These are phyloP conservation scores for Chimonanthus praecox DNA, from an alignment of 164 flowering plant species.

Conservation along the genomic window DNA sequence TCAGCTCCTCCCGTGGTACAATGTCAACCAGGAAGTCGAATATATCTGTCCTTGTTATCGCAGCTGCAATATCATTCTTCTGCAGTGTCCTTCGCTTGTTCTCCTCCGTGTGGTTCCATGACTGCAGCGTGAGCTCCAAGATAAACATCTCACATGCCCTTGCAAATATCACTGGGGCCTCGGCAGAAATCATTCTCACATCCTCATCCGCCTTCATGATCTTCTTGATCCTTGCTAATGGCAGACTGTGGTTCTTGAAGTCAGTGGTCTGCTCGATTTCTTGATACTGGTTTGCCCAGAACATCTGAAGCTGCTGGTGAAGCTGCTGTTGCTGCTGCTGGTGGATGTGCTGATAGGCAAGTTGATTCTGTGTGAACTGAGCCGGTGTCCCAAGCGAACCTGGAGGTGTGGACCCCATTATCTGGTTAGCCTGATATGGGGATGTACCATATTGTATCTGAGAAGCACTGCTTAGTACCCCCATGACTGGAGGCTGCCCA, in stretches of 20 bases:
- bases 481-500: slow-evolving; percentile 27
- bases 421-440: slow-evolving; percentile 47
- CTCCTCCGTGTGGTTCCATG: slow-evolving; percentile 83
- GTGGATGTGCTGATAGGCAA: slow-evolving; percentile 65
- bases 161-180: slow-evolving; percentile 75
- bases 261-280: slow-evolving; percentile 67
- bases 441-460: slow-evolving; percentile 36
- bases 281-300: slow-evolving; percentile 60
- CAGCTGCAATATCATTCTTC: slow-evolving; percentile 82
- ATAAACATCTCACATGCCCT: slow-evolving; percentile 92
- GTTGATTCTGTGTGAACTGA: slow-evolving; percentile 52
- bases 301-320: slow-evolving; percentile 60
- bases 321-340: slow-evolving; percentile 65
- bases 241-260: slow-evolving; percentile 76
- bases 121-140: slow-evolving; percentile 61
- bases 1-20: slow-evolving; percentile 73
- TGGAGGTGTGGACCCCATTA: slow-evolving; percentile 37
- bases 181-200: slow-evolving; percentile 81
- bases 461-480: slow-evolving; percentile 33
- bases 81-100: slow-evolving; percentile 75
- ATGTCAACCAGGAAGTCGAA: slow-evolving; percentile 82
- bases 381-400: slow-evolving; percentile 34
- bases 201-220: slow-evolving; percentile 89
- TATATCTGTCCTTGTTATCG: slow-evolving; percentile 70
- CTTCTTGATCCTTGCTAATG: slow-evolving; percentile 78